phyloP scores from a whole-genome alignment of 257 asterid species.

The Nyctanthes arbortristis region DNA sequence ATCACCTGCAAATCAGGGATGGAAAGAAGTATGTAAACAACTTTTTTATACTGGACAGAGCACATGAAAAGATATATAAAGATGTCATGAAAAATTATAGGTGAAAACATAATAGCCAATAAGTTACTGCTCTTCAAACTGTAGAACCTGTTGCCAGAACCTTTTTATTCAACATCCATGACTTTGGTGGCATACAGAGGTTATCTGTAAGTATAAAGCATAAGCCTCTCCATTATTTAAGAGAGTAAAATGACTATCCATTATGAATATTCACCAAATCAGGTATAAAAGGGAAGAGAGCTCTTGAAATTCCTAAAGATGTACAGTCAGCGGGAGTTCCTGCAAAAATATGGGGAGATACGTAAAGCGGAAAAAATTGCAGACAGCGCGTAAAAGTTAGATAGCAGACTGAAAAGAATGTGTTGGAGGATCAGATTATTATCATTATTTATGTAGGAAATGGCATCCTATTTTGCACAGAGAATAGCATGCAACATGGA shows the following conservation, averaged over 20 bases:
- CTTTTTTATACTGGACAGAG: slow-evolving; percentile 8
- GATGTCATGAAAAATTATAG: slow-evolving; percentile 1
- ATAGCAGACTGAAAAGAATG: background rate
- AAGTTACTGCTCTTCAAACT: slow-evolving; percentile 11
- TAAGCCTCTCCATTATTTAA: background rate
- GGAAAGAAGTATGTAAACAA: slow-evolving; percentile 17
- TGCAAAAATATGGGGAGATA: slow-evolving; percentile 26
- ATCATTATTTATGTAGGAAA: background rate
- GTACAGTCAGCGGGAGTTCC: slow-evolving; percentile 93
- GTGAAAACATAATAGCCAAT: slow-evolving; percentile 4
- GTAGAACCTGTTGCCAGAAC: background rate
- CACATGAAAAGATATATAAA: background rate
- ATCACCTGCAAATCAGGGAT: slow-evolving; percentile 59
- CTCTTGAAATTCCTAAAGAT: slow-evolving; percentile 72
- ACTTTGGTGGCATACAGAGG: background rate
- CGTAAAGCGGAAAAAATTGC: slow-evolving; percentile 2
- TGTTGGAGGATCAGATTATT: background rate
- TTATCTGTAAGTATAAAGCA: background rate
- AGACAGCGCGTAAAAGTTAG: slow-evolving; percentile 4
- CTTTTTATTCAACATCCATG: background rate
- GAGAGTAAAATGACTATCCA: background rate
- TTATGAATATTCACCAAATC: slow-evolving; percentile 61
- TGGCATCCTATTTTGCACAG: no score
- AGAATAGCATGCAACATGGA: no score
- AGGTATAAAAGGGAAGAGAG: slow-evolving; percentile 69